Base-by-base conservation (phyloP, 306 rosid species). In the Rosa chinensis region DNA sequence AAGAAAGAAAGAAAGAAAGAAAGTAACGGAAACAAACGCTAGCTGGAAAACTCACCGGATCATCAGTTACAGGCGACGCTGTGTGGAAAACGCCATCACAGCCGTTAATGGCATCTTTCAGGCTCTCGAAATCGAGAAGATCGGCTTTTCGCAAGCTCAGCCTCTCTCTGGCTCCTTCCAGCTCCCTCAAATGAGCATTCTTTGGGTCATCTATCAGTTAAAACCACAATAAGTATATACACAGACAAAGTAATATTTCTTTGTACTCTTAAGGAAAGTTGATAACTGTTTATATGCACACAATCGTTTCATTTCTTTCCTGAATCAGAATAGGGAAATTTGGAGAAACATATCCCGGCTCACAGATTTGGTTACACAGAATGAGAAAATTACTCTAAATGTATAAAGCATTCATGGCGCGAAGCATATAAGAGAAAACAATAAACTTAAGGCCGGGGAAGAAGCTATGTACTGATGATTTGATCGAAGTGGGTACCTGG, bases 31-130 rank as follows among this genome's bases (percentile, higher is more conserved):
- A 49, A 1, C 18, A 64, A 1, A 17, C 7, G 20, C 9, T 25
- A 25, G 28, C 28, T 5, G 67, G 67, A 23, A 39, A 44, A 58
- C 85, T 77, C 44, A 95, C 99, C 0, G 97, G 98, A 53, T 92
- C 96, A 59, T 92, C 96, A 6, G 99, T 91, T 63, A 93, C 88
- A 0, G 98, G 98, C 49, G 98, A 95, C 0, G 99, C 99, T 0
- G 94, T 88, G 85, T 95, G 99, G 69, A 95, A 85, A 62, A 95
- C 88, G 6, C 98, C 99, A 52, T 88, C 83, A 45, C 97, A 93
- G 7, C 97, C 98, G 0, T 67, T 49, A 43, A 95, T 45, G 84
- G 87, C 92, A 17, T 80, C 81, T 83, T 77, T 85, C 4, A 95
- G 84, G 63, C 91, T 87, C 10, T 88, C 74, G 16, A 67, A 80